phyloP scores from a whole-genome alignment of 23 red algal species.

The Cyanidioschyzon merolae region DNA sequence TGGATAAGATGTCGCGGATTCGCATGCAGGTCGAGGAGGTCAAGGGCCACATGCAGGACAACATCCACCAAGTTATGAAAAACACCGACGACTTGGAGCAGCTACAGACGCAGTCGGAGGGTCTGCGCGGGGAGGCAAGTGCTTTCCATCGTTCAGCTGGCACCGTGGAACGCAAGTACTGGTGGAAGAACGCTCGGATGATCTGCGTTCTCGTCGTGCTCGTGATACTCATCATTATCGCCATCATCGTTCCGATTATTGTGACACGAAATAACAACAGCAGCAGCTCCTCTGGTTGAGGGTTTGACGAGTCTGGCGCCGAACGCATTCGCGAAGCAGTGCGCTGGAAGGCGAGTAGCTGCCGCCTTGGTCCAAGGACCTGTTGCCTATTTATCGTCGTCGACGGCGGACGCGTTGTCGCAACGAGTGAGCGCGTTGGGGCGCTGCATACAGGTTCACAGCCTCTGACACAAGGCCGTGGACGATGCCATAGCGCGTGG shows the following conservation, averaged over 20 bases:
- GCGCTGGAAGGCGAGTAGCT: no score
- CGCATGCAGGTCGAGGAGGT: conserved; percentile 73
- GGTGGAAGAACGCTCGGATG: conserved; percentile 64
- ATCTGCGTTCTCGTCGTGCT: conserved; percentile 36
- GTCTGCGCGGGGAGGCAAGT: conserved; percentile 61
- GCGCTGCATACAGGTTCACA: no score
- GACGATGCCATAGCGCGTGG: no score
- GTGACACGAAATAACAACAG: neutral
- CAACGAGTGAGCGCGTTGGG: no score
- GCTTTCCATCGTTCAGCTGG: conserved; percentile 55
- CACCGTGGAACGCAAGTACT: conserved; percentile 68
- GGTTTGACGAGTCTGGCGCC: no score
- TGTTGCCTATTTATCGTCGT: no score
- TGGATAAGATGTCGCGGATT: conserved; percentile 60
- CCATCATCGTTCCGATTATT: conserved; percentile 39
- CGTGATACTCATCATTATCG: conserved; percentile 42
- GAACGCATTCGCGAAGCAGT: no score
- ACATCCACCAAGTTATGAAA: conserved; percentile 55
- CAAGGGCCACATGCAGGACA: conserved; percentile 75
- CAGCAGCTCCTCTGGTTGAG: neutral
- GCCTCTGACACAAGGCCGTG: no score
- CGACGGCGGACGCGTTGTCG: no score
- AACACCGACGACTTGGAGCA: conserved; percentile 71
- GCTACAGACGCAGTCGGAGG: conserved; percentile 62
- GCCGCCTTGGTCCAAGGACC: no score